Evolutionary conservation across 805 yeast species (phyloP).

Genomic region (Kurtzmaniella cleridarum): DNA sequence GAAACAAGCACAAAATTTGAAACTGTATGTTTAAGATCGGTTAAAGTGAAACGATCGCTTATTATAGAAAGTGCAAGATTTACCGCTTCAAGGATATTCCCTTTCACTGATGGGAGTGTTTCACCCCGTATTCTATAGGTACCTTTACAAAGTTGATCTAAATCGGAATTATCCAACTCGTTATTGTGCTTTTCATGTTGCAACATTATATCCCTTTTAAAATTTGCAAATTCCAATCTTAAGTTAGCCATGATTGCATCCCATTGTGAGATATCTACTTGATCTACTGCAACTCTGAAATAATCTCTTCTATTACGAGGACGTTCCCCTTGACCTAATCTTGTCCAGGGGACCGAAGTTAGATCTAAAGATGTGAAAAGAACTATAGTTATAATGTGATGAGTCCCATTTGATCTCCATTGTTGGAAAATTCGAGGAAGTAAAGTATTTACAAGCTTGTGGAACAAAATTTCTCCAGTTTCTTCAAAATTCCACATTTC

Average conservation of each 20-base stretch:
- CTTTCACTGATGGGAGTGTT: slow-evolving; percentile 81
- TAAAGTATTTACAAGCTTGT: slow-evolving; percentile 85
- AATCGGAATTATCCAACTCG: background rate
- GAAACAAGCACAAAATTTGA: slow-evolving; percentile 83
- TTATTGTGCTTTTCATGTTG: slow-evolving; percentile 14
- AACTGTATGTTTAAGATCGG: slow-evolving; percentile 86
- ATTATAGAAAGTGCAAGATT: slow-evolving; percentile 76
- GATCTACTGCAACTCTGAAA: slow-evolving; percentile 92
- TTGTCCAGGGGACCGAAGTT: slow-evolving; percentile 46
- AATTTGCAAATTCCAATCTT: slow-evolving; percentile 77
- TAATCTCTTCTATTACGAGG: slow-evolving; percentile 68
- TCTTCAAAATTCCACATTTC: slow-evolving; percentile 99
- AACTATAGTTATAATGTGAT: slow-evolving; percentile 87
- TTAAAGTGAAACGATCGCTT: slow-evolving; percentile 71
- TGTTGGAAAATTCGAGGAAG: slow-evolving; percentile 83
- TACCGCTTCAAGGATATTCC: slow-evolving; percentile 83
- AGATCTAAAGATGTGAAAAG: slow-evolving; percentile 77
- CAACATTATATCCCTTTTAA: slow-evolving; percentile 67
- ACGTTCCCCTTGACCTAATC: slow-evolving; percentile 66
- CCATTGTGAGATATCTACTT: slow-evolving; percentile 86
- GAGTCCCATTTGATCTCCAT: slow-evolving; percentile 84
- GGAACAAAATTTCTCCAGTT: slow-evolving; percentile 90
- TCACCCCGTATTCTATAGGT: slow-evolving; percentile 48
- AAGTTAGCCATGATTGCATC: slow-evolving; percentile 84
- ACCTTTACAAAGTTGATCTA: background rate